These are phyloP conservation scores for Syzygium grande DNA, from an alignment of 345 rosid genomes.

Conservation along the genomic window DNA sequence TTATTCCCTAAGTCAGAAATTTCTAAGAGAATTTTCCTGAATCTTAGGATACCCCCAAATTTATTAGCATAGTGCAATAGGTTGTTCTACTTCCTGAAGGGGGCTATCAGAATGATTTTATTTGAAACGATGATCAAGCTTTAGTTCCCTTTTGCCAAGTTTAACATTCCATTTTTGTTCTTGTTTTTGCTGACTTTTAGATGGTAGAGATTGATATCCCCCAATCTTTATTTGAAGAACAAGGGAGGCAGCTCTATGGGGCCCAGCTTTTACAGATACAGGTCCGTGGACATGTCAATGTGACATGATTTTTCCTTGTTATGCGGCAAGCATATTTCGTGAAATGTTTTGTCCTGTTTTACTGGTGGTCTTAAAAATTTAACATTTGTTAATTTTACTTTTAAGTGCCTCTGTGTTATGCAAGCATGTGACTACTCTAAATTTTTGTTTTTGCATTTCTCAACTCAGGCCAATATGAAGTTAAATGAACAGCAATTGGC, in stretches of 20 bases:
- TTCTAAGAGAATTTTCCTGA: not conserved
- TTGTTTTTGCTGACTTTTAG: conserved; percentile 20
- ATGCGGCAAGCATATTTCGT: not conserved
- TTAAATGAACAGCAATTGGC: conserved; percentile 71
- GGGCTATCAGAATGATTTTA: not conserved
- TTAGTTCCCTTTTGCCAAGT: not conserved
- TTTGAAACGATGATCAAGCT: not conserved
- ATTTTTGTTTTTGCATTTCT: not conserved
- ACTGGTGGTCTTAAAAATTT: not conserved
- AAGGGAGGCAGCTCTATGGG: conserved; percentile 93
- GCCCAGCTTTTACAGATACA: conserved; percentile 79
- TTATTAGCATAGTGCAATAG: not conserved
- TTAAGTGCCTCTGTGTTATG: not conserved
- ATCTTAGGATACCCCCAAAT: not conserved
- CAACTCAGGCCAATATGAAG: conserved; percentile 58
- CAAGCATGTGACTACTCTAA: not conserved
- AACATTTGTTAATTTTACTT: not conserved
- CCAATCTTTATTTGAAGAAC: conserved; percentile 83
- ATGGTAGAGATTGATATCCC: conserved; percentile 93
- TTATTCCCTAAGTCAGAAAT: not conserved
- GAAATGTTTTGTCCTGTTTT: not conserved
- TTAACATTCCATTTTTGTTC: not conserved
- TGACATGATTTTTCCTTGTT: not conserved
- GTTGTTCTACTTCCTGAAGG: not conserved
- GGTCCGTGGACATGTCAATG: conserved; percentile 23